Percentiles rank a stretch among this genome's conserved stretches.
phyloP scores from a whole-genome alignment of 2,329 filamentous ascomycete genomes.

The Aspergillus sclerotialis region DNA sequence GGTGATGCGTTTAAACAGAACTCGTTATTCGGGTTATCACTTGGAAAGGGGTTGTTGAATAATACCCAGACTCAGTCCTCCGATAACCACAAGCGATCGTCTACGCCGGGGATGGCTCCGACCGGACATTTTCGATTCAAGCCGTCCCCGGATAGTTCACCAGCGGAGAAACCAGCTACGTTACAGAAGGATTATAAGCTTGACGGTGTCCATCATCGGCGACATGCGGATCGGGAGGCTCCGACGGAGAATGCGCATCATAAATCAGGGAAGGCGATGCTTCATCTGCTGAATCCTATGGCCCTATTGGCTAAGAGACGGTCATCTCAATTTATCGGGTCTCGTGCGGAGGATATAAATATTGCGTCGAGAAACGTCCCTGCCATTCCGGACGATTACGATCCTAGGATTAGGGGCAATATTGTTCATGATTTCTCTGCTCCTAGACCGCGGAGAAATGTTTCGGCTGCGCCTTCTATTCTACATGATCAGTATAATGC shows the following conservation, averaged over 20 bases:
- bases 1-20: slow-evolving; percentile 22
- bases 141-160: slow-evolving; percentile 20
- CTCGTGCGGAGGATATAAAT: slow-evolving; percentile 45
- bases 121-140: slow-evolving; percentile 21
- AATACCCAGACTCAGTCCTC: slow-evolving; percentile 13
- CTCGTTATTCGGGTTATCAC: slow-evolving; percentile 30
- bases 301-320: slow-evolving; percentile 51
- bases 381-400: slow-evolving; percentile 54
- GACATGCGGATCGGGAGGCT: slow-evolving; percentile 21
- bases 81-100: slow-evolving; percentile 22
- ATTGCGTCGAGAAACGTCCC: slow-evolving; percentile 40
- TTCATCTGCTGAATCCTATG: slow-evolving; percentile 56
- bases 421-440: slow-evolving; percentile 60
- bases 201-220: slow-evolving; percentile 16
- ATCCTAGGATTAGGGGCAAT: slow-evolving; percentile 56
- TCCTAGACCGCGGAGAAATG: slow-evolving; percentile 43
- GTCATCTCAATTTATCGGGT: slow-evolving; percentile 45
- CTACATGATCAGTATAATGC: slow-evolving; percentile 8
- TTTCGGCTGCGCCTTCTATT: slow-evolving; percentile 18
- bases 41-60: slow-evolving; percentile 24
- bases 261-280: slow-evolving; percentile 41
- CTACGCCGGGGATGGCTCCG: slow-evolving; percentile 16
- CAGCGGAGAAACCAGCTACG: slow-evolving; percentile 14
- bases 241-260: slow-evolving; percentile 20
- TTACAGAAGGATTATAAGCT: slow-evolving; percentile 19